Evolutionary conservation across 1,284 basidiomycete genomes (phyloP).

Genomic region (Irpex sp.): DNA sequence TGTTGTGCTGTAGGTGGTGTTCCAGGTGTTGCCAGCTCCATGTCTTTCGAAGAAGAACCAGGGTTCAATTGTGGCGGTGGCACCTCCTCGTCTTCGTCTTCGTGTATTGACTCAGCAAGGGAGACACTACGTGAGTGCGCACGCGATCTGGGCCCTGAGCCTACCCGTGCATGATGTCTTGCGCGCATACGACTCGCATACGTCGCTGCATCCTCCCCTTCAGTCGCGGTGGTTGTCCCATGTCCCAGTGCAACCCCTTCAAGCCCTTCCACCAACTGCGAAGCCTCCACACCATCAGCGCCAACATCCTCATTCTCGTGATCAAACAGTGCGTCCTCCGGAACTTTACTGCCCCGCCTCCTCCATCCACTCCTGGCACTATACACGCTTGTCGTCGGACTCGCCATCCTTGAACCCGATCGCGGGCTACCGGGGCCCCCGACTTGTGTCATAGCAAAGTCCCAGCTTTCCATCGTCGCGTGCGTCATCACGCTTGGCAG

Average conservation of each 20-base stretch:
- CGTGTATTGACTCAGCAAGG: neutral
- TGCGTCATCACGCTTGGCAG: conserved; percentile 37
- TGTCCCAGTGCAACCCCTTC: neutral
- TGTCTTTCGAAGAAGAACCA: neutral
- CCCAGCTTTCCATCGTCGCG: conserved; percentile 63
- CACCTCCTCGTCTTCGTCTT: neutral
- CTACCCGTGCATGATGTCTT: conserved; percentile 7
- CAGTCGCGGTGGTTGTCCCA: neutral
- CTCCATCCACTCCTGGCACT: conserved; percentile 5
- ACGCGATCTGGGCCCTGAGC: conserved; percentile 4
- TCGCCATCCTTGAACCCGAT: conserved; percentile 3
- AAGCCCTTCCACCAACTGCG: no score
- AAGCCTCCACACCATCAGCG: neutral
- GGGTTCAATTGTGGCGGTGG: neutral
- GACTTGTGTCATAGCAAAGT: conserved; percentile 39
- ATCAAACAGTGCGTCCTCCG: conserved; percentile 6
- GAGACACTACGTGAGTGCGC: conserved; percentile 11
- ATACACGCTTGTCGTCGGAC: conserved; percentile 24
- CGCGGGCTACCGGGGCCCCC: neutral
- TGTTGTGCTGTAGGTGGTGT: neutral
- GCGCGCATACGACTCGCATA: conserved; percentile 13
- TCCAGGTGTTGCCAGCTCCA: neutral
- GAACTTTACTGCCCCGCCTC: neutral
- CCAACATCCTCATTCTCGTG: conserved; percentile 5
- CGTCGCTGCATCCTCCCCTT: conserved; percentile 10